Base-by-base conservation (phyloP, 768 basidiomycete genomes). In the Leccinum boreale region DNA sequence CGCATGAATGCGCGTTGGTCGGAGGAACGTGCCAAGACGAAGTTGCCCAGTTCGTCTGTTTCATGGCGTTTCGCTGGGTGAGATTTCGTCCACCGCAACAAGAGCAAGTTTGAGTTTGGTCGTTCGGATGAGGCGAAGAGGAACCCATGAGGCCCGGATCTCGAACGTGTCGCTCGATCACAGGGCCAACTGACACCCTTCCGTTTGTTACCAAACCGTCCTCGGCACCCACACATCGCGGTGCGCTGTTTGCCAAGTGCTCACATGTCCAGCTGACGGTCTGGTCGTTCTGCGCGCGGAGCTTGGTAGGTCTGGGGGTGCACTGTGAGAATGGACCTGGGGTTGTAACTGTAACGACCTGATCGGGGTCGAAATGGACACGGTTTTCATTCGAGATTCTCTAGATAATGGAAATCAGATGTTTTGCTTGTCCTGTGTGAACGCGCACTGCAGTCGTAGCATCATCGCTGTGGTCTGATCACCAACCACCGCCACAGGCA, bases 281-380 rank as follows among this genome's bases (percentile, higher is more conserved):
- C 23, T 47, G 46, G 42, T 53, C 39, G 24, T 1, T 53, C 59
- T 31, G 45, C 46, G 11, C 33, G 17, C 50, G 29, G 39, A 39
- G 33, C 17, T 35, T 53, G 45, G 17, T 49, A 24, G 46, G 54
- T 54, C 42, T 44, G 42, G n/a, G 39, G 42, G 19, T n/a, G 28
- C 11, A 12, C 36, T 67, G 66, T 71, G 68, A 57, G 67, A 71
- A 70, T 12, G 42, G 42, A 44, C 9, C 42, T 35, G 28, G 44
- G 21, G 9, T 52, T 45, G 36, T 39, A n/a, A 39, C 36, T 17
- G 28, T 39, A 11, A 39, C 36, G 46, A 45, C 64, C 47, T 21
- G 48, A 56, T 65, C 19, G 42, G 47, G 58, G 59, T 36, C 36
- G 50, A 50, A 36, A 23, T 44, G 24, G 42, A 42, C 50, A 51